Evolutionary conservation across 257 asterid species (phyloP).

Genomic region (Forsythia suspensa): DNA sequence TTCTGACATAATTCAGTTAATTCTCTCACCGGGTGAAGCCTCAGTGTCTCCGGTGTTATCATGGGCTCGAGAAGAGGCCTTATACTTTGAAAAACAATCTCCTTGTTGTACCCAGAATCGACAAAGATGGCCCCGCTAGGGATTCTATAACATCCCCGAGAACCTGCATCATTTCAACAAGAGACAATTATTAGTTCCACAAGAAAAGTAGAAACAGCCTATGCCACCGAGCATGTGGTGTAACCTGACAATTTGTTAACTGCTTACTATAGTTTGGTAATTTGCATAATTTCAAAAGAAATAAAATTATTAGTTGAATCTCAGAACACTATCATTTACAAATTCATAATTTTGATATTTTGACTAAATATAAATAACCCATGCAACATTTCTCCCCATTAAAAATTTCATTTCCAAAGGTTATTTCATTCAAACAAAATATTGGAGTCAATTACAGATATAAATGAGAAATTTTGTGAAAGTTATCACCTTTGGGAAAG

Average conservation of each 20-base stretch:
- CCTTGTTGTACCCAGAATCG: conserved; percentile 68
- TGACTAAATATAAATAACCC: too few species aligned
- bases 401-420: not conserved
- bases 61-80: conserved; percentile 81
- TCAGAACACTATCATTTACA: not conserved
- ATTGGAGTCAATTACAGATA: not conserved
- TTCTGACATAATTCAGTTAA: conserved; percentile 57
- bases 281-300: not conserved
- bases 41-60: conserved; percentile 64
- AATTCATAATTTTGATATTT: too few species aligned
- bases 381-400: not conserved
- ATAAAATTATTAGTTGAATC: not conserved
- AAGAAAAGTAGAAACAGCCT: not conserved
- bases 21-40: conserved; percentile 67
- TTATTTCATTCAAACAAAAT: not conserved
- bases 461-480: not conserved
- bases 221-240: not conserved
- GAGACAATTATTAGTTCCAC: not conserved
- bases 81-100: conserved; percentile 48
- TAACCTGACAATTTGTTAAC: not conserved
- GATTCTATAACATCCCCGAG: conserved; percentile 88
- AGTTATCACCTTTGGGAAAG: conserved; percentile 65
- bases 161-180: conserved; percentile 43
- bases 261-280: not conserved
- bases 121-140: conserved; percentile 74